Base-by-base conservation (phyloP, 164 flowering plant species). In the Brasenia schreberi region DNA sequence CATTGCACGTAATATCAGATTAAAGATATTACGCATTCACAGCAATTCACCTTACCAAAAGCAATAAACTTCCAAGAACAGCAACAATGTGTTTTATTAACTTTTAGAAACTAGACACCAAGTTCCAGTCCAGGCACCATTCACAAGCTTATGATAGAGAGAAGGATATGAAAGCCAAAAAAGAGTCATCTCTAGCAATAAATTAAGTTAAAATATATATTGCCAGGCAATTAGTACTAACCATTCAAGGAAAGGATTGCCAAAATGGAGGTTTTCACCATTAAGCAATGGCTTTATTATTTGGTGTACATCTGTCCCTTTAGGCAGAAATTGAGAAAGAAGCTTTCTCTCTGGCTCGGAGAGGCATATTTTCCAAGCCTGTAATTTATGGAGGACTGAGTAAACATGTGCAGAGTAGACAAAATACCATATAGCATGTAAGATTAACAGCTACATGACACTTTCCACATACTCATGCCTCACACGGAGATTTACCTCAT, bases 191-290 rank as follows among this genome's bases (percentile, higher is more conserved):
- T 33, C 39, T 33, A 33, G 39, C 39, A 0, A 33, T 33, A 33
- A 33, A 33, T 33, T 33, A 33, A 33, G 39, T 33, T 33, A 33
- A 33, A 23, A 23, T 23, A 23, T 23, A 33, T 33, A 33, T 33
- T 23, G 27, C 27, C 27, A 33, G 39, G 4, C 39, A 33, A 33
- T 61, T 23, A 18, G 39, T 12, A 65, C 74, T 79, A 81, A 72
- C 98, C 98, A 92, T 68, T 81, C 77, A 12, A 79, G 67, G 70
- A 86, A 81, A 66, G 90, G 93, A 74, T 87, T 92, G 67, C 98
- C 96, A 75, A 90, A 92, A 70, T 84, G 82, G 67, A 87, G 73
- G 75, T 88, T 87, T 27, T 82, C 83, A 74, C 92, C 93, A 7
- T 64, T 62, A 71, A 92, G 86, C 79, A 92, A 79, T 53, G 80